Evolutionary conservation across 176 grass and related monocot species (phyloP).

Genomic region (Elymus sibiricus): DNA sequence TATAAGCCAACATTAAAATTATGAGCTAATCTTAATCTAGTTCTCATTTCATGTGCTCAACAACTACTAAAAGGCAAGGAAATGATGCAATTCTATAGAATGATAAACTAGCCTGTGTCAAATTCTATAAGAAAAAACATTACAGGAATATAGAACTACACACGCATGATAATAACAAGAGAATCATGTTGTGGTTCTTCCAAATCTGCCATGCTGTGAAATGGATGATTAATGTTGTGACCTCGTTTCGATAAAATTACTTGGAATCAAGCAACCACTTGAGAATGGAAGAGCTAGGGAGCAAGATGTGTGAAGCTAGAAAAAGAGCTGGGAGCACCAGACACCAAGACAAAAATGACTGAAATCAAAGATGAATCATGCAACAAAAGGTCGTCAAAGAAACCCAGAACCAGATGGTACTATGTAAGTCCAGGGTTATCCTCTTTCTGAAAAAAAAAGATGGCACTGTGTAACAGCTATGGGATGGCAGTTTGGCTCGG

Average conservation of each 20-base stretch:
- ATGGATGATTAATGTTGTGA: background rate
- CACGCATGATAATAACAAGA: background rate
- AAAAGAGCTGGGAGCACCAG: background rate
- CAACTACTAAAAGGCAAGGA: background rate
- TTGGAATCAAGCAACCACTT: background rate
- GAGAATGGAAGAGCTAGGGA: background rate
- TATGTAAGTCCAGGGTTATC: background rate
- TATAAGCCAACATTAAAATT: background rate
- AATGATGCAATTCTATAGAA: background rate
- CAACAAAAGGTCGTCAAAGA: background rate
- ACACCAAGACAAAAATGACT: background rate
- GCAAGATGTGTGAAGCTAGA: background rate
- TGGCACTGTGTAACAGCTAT: background rate
- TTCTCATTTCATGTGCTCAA: background rate
- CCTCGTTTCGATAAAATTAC: background rate
- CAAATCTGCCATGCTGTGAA: background rate
- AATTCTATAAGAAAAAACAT: background rate
- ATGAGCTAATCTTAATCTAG: background rate
- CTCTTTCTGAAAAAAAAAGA: background rate
- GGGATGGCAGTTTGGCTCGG: background rate
- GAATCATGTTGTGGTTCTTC: background rate
- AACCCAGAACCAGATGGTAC: background rate
- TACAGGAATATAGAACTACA: background rate
- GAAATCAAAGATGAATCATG: background rate
- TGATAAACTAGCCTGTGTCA: background rate